Base-by-base conservation (phyloP, 78 protist genomes). In the Blattamonas nauphoetae region DNA sequence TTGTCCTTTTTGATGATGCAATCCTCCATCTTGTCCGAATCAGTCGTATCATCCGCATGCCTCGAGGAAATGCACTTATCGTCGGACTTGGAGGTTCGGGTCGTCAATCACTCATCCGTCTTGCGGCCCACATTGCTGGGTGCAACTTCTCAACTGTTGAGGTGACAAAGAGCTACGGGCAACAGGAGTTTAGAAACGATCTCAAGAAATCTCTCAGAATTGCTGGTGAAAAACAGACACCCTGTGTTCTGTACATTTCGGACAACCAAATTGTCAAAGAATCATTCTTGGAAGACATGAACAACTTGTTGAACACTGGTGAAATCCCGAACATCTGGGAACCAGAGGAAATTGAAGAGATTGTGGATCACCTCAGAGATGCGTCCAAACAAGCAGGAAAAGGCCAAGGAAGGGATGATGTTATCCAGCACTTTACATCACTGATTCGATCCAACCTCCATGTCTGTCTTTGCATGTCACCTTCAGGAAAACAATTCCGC, bases 1-100 rank as follows among this genome's bases (percentile, higher is more conserved):
- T 94, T 0, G 96, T 93, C 32, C 90, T 95, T 88, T 93, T 93
- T 91, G 41, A 45, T 21, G 94, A 92, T 42, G 95, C 95, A 1
- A 32, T 90, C 42, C 4, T 0, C 32, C 95, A 93, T 45, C 33
- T 92, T 33, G 1, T 84, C 45, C 46, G 96, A 1, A 79, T 93
- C 33, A 55, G 86, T 79, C 89, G 94, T 1, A 2, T 91, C 33
- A 41, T 91, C 71, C 63, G 90, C 0, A 89, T 83, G 84, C 94
- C 96, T 1, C 78, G 94, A 2, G 93, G 92, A 34, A 85, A 91
- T 41, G 89, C 87, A 44, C 82, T 91, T 46, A 46, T 89, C 6
- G 87, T 86, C 1, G 93, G 93, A 11, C 87, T 89, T 11, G 91
- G 93, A n/a, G 93, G 93, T 29, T 42, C 84, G n/a, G 93, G 93